Evolutionary conservation across 1,139 yeast species (phyloP).

Genomic region (Ashbya aceris): DNA sequence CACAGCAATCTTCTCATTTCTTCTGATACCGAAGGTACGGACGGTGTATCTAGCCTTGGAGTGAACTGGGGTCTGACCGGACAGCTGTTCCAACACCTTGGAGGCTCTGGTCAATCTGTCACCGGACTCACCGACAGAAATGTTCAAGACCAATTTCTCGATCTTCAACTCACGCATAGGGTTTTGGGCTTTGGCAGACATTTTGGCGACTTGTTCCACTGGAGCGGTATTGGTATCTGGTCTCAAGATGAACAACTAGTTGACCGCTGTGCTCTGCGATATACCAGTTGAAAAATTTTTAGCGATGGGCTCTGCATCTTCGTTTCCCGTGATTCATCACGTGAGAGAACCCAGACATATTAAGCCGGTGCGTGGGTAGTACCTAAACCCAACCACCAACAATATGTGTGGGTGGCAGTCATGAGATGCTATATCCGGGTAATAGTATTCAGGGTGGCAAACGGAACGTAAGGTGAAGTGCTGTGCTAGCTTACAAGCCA

Average conservation of each 20-base stretch:
- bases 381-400: too few relatives aligned
- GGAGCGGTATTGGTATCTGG: too few relatives aligned
- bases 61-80: slow-evolving; percentile 99
- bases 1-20: slow-evolving; percentile 99
- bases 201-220: slow-evolving; percentile 15
- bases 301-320: too few relatives aligned
- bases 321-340: too few relatives aligned
- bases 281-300: too few relatives aligned
- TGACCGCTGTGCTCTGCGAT: too few relatives aligned
- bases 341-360: too few relatives aligned
- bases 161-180: slow-evolving; percentile 98
- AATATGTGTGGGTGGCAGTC: neutral
- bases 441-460: neutral
- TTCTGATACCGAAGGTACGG: slow-evolving; percentile 99
- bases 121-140: slow-evolving; percentile 99
- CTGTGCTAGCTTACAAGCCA: neutral
- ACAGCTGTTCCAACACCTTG: slow-evolving; percentile 98
- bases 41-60: slow-evolving; percentile 99
- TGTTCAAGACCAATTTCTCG: slow-evolving; percentile 99
- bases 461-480: neutral
- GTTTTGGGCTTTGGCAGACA: slow-evolving; percentile 45
- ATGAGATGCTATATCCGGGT: neutral
- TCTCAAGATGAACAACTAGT: too few relatives aligned
- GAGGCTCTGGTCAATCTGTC: slow-evolving; percentile 99
- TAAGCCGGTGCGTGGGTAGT: too few relatives aligned